Conservation (phyloP, 139 green algal species). For the Chlamydomonas schloesseri region DNA sequence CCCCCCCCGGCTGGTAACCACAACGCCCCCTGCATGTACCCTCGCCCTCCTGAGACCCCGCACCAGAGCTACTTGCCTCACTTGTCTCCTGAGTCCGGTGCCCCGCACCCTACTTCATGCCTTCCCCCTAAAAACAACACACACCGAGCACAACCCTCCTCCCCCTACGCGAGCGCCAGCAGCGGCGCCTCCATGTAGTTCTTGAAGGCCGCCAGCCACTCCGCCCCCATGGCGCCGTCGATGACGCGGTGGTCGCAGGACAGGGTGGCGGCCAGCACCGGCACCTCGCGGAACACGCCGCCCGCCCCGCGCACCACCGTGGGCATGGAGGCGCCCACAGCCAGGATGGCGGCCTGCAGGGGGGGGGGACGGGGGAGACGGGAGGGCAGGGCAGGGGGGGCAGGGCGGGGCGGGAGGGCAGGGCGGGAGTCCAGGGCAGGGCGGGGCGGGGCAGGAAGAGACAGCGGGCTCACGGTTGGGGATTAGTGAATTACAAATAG, state of each 20-base stretch:
- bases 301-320: slow-evolving; percentile 66
- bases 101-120: too few relatives aligned
- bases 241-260: slow-evolving; percentile 98
- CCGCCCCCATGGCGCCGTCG: slow-evolving; percentile 95
- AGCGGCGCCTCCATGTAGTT: slow-evolving; percentile 91
- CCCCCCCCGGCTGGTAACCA: too few relatives aligned
- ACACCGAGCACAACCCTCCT: too few relatives aligned
- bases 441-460: too few relatives aligned
- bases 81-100: too few relatives aligned
- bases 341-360: slow-evolving; percentile 81
- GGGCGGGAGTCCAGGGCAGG: too few relatives aligned
- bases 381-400: neutral
- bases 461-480: too few relatives aligned
- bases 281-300: slow-evolving; percentile 68
- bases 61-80: too few relatives aligned
- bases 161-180: slow-evolving; percentile 89
- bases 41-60: too few relatives aligned
- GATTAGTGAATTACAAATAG: too few relatives aligned
- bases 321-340: slow-evolving; percentile 71
- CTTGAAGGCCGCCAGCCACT: slow-evolving; percentile 97
- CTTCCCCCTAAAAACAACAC: too few relatives aligned
- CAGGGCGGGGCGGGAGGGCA: neutral
- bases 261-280: slow-evolving; percentile 74
- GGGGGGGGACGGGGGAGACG: neutral
- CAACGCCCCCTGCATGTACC: too few relatives aligned